Evolutionary conservation across 1,139 yeast genomes (phyloP).

Genomic region (Taphrina deformans): DNA sequence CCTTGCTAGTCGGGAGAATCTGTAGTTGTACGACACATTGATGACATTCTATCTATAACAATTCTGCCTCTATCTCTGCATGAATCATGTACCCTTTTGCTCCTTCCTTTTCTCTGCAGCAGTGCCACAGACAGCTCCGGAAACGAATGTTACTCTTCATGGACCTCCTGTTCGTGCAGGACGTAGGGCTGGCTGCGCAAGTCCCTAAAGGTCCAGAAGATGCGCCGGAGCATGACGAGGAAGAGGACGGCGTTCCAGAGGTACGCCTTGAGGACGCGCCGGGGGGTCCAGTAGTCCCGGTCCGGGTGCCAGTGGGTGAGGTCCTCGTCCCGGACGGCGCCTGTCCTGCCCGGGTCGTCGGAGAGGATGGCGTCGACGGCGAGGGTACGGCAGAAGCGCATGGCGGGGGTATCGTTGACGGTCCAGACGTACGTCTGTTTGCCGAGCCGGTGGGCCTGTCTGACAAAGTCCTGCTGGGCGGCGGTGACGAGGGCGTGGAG

Average conservation of each 20-base stretch:
- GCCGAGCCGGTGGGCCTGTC: slow-evolving; percentile 49
- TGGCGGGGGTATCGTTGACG: slow-evolving; percentile 54
- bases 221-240: slow-evolving; percentile 2
- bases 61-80: too few species aligned
- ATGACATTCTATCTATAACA: not conserved
- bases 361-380: slow-evolving; percentile 65
- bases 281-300: slow-evolving; percentile 1
- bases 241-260: not conserved
- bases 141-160: not conserved
- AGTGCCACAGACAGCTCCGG: too few species aligned
- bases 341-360: slow-evolving; percentile 53
- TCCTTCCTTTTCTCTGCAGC: too few species aligned
- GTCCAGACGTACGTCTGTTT: slow-evolving; percentile 79
- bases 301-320: not conserved
- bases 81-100: too few species aligned
- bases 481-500: slow-evolving; percentile 49
- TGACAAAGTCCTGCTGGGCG: slow-evolving; percentile 48
- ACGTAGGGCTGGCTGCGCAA: not conserved
- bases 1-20: not conserved
- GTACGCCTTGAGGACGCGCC: not conserved
- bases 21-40: not conserved
- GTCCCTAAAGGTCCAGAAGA: slow-evolving; percentile 7
- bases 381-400: slow-evolving; percentile 50
- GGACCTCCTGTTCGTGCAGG: not conserved
- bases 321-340: slow-evolving; percentile 8